Conservation (phyloP, 2,329 filamentous ascomycete species). For the Ascochyta clinopodiicola region DNA sequence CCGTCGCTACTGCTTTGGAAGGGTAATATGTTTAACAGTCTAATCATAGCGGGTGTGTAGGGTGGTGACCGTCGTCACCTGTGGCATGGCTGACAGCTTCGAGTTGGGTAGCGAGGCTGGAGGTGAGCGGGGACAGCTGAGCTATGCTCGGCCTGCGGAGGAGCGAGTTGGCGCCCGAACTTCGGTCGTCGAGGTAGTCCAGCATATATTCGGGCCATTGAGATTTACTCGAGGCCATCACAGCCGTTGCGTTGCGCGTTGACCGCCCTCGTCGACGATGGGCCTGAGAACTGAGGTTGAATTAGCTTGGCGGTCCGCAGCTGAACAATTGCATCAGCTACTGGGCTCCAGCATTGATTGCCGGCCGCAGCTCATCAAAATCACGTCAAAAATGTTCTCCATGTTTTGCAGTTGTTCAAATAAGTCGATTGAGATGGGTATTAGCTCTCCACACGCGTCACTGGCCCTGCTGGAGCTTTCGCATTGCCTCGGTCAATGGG, state of each 20-base stretch:
- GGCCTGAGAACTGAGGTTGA: slow-evolving; percentile 33
- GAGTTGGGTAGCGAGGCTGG: neutral
- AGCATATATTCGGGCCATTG: neutral
- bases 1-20: neutral
- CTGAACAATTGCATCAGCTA: slow-evolving; percentile 31
- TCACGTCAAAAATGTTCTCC: slow-evolving; percentile 25
- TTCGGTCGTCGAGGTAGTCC: neutral
- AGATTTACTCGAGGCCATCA: neutral
- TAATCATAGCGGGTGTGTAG: neutral
- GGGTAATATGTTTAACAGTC: neutral
- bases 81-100: neutral
- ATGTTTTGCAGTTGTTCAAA: slow-evolving; percentile 26
- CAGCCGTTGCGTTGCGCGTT: slow-evolving; percentile 14
- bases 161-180: neutral
- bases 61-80: neutral
- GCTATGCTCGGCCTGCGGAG: neutral
- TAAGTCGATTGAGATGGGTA: slow-evolving; percentile 38
- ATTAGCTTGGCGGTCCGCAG: slow-evolving; percentile 38
- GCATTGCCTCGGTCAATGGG: slow-evolving; percentile 33
- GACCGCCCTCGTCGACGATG: neutral
- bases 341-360: slow-evolving; percentile 23
- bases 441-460: slow-evolving; percentile 34
- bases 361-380: slow-evolving; percentile 28
- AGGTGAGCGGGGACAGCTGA: neutral
- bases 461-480: slow-evolving; percentile 30